phyloP scores from a whole-genome alignment of 768 basidiomycete genomes.

The Amanita polypyramis region DNA sequence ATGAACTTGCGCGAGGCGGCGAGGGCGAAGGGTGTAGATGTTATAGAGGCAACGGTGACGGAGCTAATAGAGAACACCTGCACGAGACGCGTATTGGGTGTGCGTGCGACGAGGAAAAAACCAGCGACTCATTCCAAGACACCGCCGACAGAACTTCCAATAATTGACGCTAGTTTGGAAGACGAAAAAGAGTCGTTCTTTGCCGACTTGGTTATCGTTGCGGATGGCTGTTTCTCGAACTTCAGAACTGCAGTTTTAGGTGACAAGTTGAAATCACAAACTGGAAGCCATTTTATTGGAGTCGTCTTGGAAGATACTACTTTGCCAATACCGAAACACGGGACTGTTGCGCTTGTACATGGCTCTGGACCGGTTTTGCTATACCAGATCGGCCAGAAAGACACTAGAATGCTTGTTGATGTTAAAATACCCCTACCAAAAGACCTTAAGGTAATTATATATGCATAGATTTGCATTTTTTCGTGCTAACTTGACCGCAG shows the following conservation, averaged over 20 bases:
- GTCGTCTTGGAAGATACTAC: slow-evolving; percentile 68
- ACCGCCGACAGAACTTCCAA: background rate
- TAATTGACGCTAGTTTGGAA: slow-evolving; percentile 13
- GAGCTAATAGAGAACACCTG: slow-evolving; percentile 54
- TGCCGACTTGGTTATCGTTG: slow-evolving; percentile 77
- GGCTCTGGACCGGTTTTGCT: slow-evolving; percentile 82
- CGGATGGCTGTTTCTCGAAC: slow-evolving; percentile 94
- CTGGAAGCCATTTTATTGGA: slow-evolving; percentile 78
- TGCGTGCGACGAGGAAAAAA: slow-evolving; percentile 42
- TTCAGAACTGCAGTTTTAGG: slow-evolving; percentile 70
- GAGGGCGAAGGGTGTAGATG: slow-evolving; percentile 53
- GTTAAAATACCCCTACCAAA: slow-evolving; percentile 75
- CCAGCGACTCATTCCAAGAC: slow-evolving; percentile 1
- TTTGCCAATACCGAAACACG: slow-evolving; percentile 66
- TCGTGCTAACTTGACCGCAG: slow-evolving; percentile 23
- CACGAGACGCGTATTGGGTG: slow-evolving; percentile 49
- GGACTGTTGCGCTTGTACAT: slow-evolving; percentile 76
- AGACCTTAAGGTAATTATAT: slow-evolving; percentile 56
- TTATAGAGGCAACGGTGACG: slow-evolving; percentile 79
- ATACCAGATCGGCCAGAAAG: slow-evolving; percentile 83
- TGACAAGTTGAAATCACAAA: slow-evolving; percentile 35
- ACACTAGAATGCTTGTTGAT: slow-evolving; percentile 92
- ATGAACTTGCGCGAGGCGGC: slow-evolving; percentile 67
- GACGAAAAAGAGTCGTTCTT: slow-evolving; percentile 42
- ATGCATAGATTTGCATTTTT: background rate